A percentile compares a stretch with the other conserved stretches of the same genome.
phyloP scores from a whole-genome alignment of 1,284 basidiomycete genomes.

The Marasmius tenuissimus region DNA sequence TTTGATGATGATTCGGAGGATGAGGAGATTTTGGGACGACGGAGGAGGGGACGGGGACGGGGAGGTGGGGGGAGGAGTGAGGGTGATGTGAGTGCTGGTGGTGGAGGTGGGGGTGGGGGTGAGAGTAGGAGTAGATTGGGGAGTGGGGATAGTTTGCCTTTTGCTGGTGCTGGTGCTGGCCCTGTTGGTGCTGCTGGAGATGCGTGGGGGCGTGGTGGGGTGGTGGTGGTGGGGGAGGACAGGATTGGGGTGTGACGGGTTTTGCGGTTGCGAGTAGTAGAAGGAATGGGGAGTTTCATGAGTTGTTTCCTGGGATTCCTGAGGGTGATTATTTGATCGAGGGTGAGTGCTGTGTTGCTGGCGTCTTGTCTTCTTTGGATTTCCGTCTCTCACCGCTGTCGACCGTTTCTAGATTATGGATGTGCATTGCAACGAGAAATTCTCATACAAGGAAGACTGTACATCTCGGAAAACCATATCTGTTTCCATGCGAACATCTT shows the following conservation, averaged over 20 bases:
- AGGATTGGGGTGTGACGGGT: constrained; percentile 82
- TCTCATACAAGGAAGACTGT: constrained; percentile 92
- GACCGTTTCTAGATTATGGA: constrained; percentile 79
- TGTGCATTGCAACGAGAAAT: constrained; percentile 97
- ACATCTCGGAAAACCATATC: constrained; percentile 97
- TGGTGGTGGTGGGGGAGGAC: constrained; percentile 40
- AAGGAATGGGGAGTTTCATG: constrained; percentile 95
- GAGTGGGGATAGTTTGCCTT: constrained; percentile 18
- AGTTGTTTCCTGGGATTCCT: constrained; percentile 85
- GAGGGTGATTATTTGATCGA: constrained; percentile 99
- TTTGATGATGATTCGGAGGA: constrained; percentile 23
- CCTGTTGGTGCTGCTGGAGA: constrained; percentile 38
- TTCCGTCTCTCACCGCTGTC: not conserved
- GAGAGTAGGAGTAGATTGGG: not conserved
- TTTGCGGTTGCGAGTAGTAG: constrained; percentile 97
- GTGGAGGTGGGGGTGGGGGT: no score
- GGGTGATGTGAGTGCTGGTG: constrained; percentile 17
- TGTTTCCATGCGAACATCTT: constrained; percentile 99
- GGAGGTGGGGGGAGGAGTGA: not conserved
- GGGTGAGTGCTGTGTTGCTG: constrained; percentile 61
- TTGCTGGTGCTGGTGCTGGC: constrained; percentile 58
- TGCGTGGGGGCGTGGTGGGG: constrained; percentile 36
- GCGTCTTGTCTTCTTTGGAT: not conserved
- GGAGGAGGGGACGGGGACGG: constrained; percentile 19
- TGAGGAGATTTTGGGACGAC: not conserved